A percentile compares a stretch with the other conserved stretches of the same genome.
These are phyloP conservation scores for Fusarium marasasianum DNA, from an alignment of 2,329 filamentous ascomycete genomes.

Conservation along the genomic window DNA sequence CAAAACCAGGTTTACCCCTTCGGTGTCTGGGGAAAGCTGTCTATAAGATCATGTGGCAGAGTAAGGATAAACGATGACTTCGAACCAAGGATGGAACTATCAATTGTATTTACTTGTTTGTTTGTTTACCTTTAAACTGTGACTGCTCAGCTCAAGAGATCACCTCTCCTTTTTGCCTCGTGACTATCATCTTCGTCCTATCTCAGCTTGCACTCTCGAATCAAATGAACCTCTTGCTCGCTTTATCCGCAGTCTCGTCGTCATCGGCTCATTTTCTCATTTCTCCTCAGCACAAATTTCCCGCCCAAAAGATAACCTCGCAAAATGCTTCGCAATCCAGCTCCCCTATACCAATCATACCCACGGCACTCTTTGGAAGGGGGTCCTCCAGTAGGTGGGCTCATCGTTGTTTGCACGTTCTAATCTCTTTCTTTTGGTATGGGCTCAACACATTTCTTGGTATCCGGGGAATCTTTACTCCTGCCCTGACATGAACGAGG, in stretches of 20 bases:
- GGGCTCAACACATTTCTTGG: slow-evolving; percentile 40
- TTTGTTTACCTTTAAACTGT: slow-evolving; percentile 20
- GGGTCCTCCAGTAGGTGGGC: slow-evolving; percentile 35
- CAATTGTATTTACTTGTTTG: slow-evolving; percentile 6
- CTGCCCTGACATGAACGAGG: slow-evolving; percentile 40
- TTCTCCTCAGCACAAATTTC: background rate
- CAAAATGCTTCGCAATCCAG: slow-evolving; percentile 4
- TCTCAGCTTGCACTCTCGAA: slow-evolving; percentile 5
- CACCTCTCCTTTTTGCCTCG: background rate
- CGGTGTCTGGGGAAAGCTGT: background rate
- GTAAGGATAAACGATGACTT: background rate
- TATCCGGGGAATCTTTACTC: slow-evolving; percentile 44
- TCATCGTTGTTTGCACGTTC: slow-evolving; percentile 45
- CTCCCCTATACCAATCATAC: slow-evolving; percentile 34
- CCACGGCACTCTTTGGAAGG: slow-evolving; percentile 39
- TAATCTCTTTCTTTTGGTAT: slow-evolving; percentile 44
- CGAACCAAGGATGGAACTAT: slow-evolving; percentile 12
- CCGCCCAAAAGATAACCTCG: background rate
- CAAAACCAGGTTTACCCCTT: background rate
- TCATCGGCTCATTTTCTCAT: background rate
- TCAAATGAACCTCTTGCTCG: background rate
- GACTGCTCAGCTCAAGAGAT: slow-evolving; percentile 6
- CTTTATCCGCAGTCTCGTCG: slow-evolving; percentile 3
- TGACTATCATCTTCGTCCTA: background rate
- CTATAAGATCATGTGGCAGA: background rate